Evolutionary conservation across 2,329 filamentous ascomycete species (phyloP).

Genomic region (Plectosphaerella cucumerina): DNA sequence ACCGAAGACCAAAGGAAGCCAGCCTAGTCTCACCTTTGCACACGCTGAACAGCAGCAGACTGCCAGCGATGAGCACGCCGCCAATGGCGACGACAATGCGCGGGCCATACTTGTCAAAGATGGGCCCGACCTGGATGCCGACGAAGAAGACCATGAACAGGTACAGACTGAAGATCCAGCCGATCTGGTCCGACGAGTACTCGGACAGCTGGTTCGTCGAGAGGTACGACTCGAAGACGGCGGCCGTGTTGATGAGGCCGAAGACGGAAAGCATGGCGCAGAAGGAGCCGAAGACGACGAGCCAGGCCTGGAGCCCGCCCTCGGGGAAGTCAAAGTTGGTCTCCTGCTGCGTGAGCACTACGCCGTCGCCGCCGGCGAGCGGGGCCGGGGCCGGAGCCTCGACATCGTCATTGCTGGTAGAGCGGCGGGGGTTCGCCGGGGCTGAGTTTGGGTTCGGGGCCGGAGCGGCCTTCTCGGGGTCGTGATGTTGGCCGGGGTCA

Average conservation of each 20-base stretch:
- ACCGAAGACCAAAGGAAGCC: neutral
- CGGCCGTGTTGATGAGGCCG: slow-evolving; percentile 71
- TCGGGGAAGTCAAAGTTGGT: slow-evolving; percentile 46
- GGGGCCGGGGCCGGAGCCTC: neutral
- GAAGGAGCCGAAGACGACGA: slow-evolving; percentile 75
- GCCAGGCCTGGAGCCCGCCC: slow-evolving; percentile 68
- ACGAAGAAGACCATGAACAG: slow-evolving; percentile 78
- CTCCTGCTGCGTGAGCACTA: neutral
- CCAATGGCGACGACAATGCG: slow-evolving; percentile 62
- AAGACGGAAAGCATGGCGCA: slow-evolving; percentile 66
- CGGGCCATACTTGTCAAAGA: slow-evolving; percentile 76
- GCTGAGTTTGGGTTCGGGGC: neutral
- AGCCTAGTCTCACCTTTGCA: slow-evolving; percentile 53
- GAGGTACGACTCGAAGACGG: slow-evolving; percentile 75
- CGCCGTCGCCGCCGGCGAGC: neutral
- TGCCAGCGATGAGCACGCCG: slow-evolving; percentile 55
- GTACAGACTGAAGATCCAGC: slow-evolving; percentile 86
- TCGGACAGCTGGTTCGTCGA: slow-evolving; percentile 64
- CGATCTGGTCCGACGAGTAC: slow-evolving; percentile 63
- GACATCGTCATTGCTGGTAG: neutral
- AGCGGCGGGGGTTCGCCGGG: too few species aligned
- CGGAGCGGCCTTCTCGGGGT: slow-evolving; percentile 4
- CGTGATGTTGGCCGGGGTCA: neutral
- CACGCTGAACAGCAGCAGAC: slow-evolving; percentile 63
- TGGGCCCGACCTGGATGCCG: slow-evolving; percentile 74